phyloP scores from a whole-genome alignment of 202 grass and related monocot species.

The Zoysia matrella region DNA sequence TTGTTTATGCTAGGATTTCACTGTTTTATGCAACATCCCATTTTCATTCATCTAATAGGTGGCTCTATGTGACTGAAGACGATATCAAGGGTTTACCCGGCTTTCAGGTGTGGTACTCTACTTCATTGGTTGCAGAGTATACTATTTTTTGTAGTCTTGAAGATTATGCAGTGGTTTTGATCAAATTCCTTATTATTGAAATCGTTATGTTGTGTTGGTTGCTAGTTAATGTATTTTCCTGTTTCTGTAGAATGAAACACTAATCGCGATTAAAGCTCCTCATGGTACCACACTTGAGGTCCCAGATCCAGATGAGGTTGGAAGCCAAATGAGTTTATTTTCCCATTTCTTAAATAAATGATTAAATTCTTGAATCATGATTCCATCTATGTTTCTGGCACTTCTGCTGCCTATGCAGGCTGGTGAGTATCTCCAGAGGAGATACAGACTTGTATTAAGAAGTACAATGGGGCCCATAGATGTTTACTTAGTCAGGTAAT shows the following conservation, averaged over 20 bases:
- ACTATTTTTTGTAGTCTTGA: slow-evolving; percentile 11
- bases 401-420: slow-evolving; percentile 52
- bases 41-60: slow-evolving; percentile 61
- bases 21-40: slow-evolving; percentile 29
- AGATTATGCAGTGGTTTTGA: slow-evolving; percentile 4
- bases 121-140: slow-evolving; percentile 33
- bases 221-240: slow-evolving; percentile 17
- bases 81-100: slow-evolving; percentile 91
- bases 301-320: slow-evolving; percentile 96
- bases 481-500: slow-evolving; percentile 99
- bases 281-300: slow-evolving; percentile 98
- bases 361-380: slow-evolving; percentile 3
- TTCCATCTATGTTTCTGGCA: slow-evolving; percentile 23
- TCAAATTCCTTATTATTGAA: slow-evolving; percentile 20
- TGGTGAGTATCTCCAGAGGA: slow-evolving; percentile 31
- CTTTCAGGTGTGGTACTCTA: slow-evolving; percentile 80
- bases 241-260: slow-evolving; percentile 84
- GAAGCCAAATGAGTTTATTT: slow-evolving; percentile 27
- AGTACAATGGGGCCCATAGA: slow-evolving; percentile 57
- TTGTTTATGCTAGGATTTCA: slow-evolving; percentile 4
- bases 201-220: not conserved
- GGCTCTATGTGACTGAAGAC: slow-evolving; percentile 98
- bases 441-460: too few relatives aligned
- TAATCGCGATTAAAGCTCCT: slow-evolving; percentile 99
- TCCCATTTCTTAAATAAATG: slow-evolving; percentile 26